A percentile compares a stretch with the other conserved stretches of the same genome.
These are phyloP conservation scores for Coniochaeta pulveracea DNA, from an alignment of 2,329 filamentous ascomycete genomes.

Conservation along the genomic window DNA sequence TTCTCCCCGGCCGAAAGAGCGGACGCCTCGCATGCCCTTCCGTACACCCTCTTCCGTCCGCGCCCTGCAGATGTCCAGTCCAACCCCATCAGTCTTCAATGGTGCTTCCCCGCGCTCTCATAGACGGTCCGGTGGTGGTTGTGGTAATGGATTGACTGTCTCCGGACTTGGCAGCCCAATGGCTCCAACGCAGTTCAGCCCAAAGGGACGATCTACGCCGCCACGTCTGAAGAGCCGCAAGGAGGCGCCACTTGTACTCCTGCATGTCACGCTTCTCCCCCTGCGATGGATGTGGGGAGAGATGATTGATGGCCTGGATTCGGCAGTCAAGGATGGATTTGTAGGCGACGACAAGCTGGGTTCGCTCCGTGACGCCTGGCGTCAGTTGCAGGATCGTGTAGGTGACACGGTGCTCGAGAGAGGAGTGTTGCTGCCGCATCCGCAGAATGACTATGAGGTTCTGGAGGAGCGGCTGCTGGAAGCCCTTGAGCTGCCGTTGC, in stretches of 20 bases:
- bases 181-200: constrained; percentile 38
- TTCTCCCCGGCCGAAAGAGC: constrained; percentile 35
- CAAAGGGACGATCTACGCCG: constrained; percentile 41
- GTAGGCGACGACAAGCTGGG: constrained; percentile 35
- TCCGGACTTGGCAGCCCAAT: constrained; percentile 46
- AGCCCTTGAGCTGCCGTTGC: constrained; percentile 57
- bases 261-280: constrained; percentile 68
- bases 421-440: constrained; percentile 66
- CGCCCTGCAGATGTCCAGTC: constrained; percentile 62
- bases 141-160: constrained; percentile 28
- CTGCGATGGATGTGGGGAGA: constrained; percentile 54
- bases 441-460: constrained; percentile 68
- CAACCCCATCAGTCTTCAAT: constrained; percentile 40
- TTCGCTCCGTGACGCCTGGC: constrained; percentile 50
- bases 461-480: constrained; percentile 69
- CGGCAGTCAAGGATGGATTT: constrained; percentile 8
- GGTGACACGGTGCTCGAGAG: constrained; percentile 63
- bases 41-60: constrained; percentile 58
- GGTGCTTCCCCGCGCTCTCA: constrained; percentile 34
- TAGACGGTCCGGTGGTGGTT: constrained; percentile 26
- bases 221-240: constrained; percentile 44
- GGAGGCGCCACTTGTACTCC: constrained; percentile 52
- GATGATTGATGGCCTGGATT: constrained; percentile 28
- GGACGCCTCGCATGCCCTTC: constrained; percentile 53
- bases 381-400: constrained; percentile 56